phyloP scores from a whole-genome alignment of 1,284 basidiomycete genomes.

The Ceratobasidium sp. region DNA sequence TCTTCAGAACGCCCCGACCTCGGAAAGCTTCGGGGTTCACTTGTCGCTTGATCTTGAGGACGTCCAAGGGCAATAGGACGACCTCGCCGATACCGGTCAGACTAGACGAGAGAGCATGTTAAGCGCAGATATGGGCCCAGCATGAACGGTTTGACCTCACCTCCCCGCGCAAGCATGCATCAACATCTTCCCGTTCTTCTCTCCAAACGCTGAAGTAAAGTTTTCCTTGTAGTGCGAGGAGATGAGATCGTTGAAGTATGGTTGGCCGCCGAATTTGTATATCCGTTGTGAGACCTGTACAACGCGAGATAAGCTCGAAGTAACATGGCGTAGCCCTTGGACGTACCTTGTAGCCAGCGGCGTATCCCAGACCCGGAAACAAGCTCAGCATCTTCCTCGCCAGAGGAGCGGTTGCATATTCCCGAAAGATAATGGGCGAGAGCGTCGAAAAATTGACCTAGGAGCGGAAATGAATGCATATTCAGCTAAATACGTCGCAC shows the following conservation, averaged over 20 bases:
- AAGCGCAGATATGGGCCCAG: neutral
- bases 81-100: conserved; percentile 98
- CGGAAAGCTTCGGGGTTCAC: conserved; percentile 97
- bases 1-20: conserved; percentile 89
- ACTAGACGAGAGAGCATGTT: conserved; percentile 60
- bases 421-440: conserved; percentile 87
- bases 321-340: neutral
- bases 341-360: conserved; percentile 90
- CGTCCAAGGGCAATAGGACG: conserved; percentile 94
- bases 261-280: conserved; percentile 99
- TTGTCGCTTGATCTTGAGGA: conserved; percentile 98
- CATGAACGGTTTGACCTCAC: conserved; percentile 60
- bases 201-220: conserved; percentile 91
- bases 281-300: conserved; percentile 80
- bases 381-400: conserved; percentile 86
- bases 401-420: conserved; percentile 79
- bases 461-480: neutral
- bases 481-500: too few relatives aligned
- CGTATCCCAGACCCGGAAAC: conserved; percentile 98
- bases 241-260: conserved; percentile 96
- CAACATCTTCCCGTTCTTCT: conserved; percentile 95
- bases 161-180: conserved; percentile 96
- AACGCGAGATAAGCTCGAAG: neutral
- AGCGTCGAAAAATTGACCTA: conserved; percentile 75
- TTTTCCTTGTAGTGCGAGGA: conserved; percentile 77